Evolutionary conservation across 305 asterid species (phyloP).

Genomic region (Solanum hybrid): DNA sequence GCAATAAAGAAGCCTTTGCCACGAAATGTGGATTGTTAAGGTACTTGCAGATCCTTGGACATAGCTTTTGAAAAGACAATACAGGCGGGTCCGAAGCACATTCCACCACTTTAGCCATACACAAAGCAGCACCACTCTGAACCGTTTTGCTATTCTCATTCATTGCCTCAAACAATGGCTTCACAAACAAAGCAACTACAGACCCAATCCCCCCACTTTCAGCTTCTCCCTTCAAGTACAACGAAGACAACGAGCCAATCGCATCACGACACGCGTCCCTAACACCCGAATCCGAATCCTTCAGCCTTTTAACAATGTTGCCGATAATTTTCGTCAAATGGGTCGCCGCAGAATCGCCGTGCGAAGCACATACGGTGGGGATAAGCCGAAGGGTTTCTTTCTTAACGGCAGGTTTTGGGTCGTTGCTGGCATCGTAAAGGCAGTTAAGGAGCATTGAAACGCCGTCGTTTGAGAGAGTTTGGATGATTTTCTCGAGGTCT

Average conservation of each 20-base stretch:
- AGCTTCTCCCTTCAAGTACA: conserved; percentile 66
- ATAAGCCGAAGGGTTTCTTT: conserved; percentile 79
- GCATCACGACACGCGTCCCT: conserved; percentile 88
- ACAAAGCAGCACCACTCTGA: conserved; percentile 84
- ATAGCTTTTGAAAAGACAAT: conserved; percentile 68
- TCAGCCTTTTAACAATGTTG: conserved; percentile 68
- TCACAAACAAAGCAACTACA: conserved; percentile 68
- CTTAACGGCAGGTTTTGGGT: conserved; percentile 79
- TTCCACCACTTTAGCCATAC: conserved; percentile 85
- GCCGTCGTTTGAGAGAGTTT: conserved; percentile 70
- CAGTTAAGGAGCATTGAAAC: conserved; percentile 85
- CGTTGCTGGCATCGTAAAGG: conserved; percentile 77
- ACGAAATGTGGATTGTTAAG: conserved; percentile 67
- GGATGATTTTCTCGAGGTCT: conserved; percentile 77
- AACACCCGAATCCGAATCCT: conserved; percentile 88
- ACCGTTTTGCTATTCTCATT: conserved; percentile 79
- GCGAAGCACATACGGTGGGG: conserved; percentile 52
- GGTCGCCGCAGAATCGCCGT: conserved; percentile 58
- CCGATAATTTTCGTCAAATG: conserved; percentile 82
- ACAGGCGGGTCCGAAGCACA: conserved; percentile 62
- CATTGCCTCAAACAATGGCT: conserved; percentile 94
- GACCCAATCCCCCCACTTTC: conserved; percentile 38
- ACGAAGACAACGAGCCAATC: conserved; percentile 64
- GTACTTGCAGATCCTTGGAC: conserved; percentile 77
- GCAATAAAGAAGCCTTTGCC: conserved; percentile 85